Evolutionary conservation across 2,329 filamentous ascomycete genomes (phyloP).

Genomic region (Penicillium capsulatum): DNA sequence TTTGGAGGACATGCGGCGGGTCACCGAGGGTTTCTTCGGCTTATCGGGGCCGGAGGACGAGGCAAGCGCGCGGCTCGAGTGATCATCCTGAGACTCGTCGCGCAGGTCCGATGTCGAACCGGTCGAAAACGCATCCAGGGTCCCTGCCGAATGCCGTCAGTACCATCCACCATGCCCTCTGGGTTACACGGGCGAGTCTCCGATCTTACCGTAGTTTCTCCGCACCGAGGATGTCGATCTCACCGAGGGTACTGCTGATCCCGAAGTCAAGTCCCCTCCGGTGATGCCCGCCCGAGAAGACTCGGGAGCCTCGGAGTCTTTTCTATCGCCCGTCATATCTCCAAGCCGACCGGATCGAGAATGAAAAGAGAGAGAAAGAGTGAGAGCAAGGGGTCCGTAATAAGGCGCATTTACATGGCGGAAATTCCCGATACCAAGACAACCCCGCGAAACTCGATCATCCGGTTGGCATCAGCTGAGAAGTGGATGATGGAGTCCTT

Average conservation of each 20-base stretch:
- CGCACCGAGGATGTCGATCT: slow-evolving; percentile 15
- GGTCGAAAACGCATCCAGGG: slow-evolving; percentile 24
- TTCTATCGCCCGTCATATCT: slow-evolving; percentile 18
- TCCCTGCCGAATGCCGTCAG: slow-evolving; percentile 23
- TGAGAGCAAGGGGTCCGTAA: slow-evolving; percentile 1
- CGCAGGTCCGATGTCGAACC: slow-evolving; percentile 22
- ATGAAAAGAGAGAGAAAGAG: slow-evolving; percentile 2
- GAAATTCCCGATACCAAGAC: slow-evolving; percentile 5
- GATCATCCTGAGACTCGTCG: slow-evolving; percentile 32
- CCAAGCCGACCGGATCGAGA: neutral
- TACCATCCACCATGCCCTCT: neutral
- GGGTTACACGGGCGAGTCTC: slow-evolving; percentile 16
- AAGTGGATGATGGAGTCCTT: slow-evolving; percentile 12
- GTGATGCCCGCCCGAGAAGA: slow-evolving; percentile 10
- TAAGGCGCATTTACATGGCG: slow-evolving; percentile 14
- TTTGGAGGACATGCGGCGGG: slow-evolving; percentile 70
- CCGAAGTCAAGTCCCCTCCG: slow-evolving; percentile 7
- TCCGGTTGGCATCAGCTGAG: slow-evolving; percentile 17
- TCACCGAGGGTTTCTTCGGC: slow-evolving; percentile 67
- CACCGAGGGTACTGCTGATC: slow-evolving; percentile 7
- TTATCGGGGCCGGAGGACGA: slow-evolving; percentile 46
- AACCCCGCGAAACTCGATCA: slow-evolving; percentile 4
- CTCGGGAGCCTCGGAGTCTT: slow-evolving; percentile 10
- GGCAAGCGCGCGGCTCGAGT: slow-evolving; percentile 30
- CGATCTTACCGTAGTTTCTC: slow-evolving; percentile 31